These are phyloP conservation scores for Fusarium continuum DNA, from an alignment of 2,329 filamentous ascomycete genomes.

Conservation along the genomic window DNA sequence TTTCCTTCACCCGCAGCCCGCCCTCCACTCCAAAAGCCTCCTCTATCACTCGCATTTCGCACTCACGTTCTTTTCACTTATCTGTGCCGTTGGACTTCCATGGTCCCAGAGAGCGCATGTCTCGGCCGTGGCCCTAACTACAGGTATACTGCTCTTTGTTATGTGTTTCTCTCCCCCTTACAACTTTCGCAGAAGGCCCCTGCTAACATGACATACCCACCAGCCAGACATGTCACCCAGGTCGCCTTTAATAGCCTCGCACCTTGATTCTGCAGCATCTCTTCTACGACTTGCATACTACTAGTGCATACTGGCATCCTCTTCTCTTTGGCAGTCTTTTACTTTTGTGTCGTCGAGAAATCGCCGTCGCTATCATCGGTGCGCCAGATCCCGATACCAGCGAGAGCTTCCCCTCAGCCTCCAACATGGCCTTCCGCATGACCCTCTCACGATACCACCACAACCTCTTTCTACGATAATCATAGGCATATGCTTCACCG, in stretches of 20 bases:
- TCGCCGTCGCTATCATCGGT: slow-evolving; percentile 1
- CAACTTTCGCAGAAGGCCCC: background rate
- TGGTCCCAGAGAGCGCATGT: background rate
- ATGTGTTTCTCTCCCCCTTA: background rate
- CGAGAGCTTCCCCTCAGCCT: slow-evolving; percentile 34
- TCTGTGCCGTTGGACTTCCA: background rate
- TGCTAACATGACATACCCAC: slow-evolving; percentile 29
- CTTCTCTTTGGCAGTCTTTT: background rate
- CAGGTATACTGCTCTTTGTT: background rate
- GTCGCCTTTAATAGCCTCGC: slow-evolving; percentile 13
- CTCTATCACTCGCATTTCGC: slow-evolving; percentile 31
- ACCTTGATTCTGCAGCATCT: slow-evolving; percentile 5
- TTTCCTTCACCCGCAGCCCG: slow-evolving; percentile 31
- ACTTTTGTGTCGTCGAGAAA: background rate
- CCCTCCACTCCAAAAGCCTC: slow-evolving; percentile 32
- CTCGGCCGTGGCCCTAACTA: background rate
- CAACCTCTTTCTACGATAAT: background rate
- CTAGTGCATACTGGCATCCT: background rate
- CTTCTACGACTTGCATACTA: background rate
- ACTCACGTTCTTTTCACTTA: slow-evolving; percentile 12
- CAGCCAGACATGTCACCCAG: slow-evolving; percentile 22
- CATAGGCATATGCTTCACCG: slow-evolving; percentile 1
- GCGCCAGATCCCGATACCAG: slow-evolving; percentile 1
- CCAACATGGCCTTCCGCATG: slow-evolving; percentile 21
- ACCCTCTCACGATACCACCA: slow-evolving; percentile 6